Evolutionary conservation across 2,329 filamentous ascomycete genomes (phyloP).

Genomic region (Aspergillus fructus): DNA sequence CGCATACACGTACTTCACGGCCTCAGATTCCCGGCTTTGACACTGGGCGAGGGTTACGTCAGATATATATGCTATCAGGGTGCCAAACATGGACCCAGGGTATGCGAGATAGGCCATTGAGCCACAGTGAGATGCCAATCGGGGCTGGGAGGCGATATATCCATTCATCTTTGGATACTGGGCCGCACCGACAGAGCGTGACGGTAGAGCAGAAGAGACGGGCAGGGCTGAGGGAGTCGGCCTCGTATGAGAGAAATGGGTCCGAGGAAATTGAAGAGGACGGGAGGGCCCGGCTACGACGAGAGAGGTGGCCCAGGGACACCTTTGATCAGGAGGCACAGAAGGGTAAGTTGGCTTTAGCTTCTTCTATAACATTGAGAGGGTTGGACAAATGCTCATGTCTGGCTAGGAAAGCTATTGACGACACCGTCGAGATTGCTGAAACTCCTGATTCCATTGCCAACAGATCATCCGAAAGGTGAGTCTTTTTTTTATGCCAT

Average conservation of each 20-base stretch:
- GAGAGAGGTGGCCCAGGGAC: conserved; percentile 24
- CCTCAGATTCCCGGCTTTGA: not conserved
- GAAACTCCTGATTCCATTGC: conserved; percentile 76
- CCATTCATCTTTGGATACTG: not conserved
- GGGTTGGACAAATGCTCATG: conserved; percentile 5
- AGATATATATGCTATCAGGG: not conserved
- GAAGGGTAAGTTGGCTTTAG: conserved; percentile 50
- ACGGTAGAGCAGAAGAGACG: conserved; percentile 37
- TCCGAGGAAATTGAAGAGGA: conserved; percentile 5
- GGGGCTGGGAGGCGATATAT: not conserved
- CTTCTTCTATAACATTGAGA: not conserved
- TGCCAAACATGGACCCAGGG: not conserved
- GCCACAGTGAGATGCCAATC: not conserved
- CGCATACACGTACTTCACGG: not conserved
- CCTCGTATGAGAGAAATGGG: not conserved
- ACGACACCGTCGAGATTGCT: conserved; percentile 78
- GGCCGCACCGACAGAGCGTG: not conserved
- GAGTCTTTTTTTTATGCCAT: not conserved
- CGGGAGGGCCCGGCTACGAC: conserved; percentile 3
- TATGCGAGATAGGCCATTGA: not conserved
- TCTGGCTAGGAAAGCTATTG: conserved; percentile 65
- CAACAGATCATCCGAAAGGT: conserved; percentile 60
- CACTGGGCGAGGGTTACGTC: not conserved
- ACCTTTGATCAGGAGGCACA: conserved; percentile 60
- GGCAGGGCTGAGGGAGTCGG: conserved; percentile 39